Percentiles rank a stretch among this genome's conserved stretches.
phyloP scores from a whole-genome alignment of 495 filamentous ascomycete genomes.

The Penicillium parvum region DNA sequence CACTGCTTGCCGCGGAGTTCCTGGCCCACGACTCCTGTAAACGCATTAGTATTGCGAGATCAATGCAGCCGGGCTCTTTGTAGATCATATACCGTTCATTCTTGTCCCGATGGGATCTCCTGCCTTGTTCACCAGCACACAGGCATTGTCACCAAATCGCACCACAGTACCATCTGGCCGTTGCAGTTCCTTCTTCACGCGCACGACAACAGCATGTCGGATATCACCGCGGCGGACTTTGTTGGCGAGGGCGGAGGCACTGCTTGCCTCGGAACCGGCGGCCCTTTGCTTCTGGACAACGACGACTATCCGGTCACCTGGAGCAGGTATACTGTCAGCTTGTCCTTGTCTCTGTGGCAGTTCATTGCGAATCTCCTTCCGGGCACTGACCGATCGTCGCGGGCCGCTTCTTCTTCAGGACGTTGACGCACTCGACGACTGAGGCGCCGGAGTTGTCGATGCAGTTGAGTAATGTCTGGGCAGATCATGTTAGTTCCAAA shows the following conservation, averaged over 20 bases:
- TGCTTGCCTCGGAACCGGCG: slow-evolving; percentile 60
- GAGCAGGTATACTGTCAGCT: too few species aligned
- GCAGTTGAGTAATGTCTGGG: slow-evolving; percentile 96
- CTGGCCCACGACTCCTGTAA: slow-evolving; percentile 70
- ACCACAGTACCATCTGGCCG: slow-evolving; percentile 84
- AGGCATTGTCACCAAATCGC: slow-evolving; percentile 96
- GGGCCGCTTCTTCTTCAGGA: slow-evolving; percentile 82
- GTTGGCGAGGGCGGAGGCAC: slow-evolving; percentile 61
- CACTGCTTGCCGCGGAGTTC: slow-evolving; percentile 87
- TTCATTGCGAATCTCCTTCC: too few species aligned
- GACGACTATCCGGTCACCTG: slow-evolving; percentile 94
- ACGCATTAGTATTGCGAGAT: slow-evolving; percentile 25
- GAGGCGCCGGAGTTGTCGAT: slow-evolving; percentile 99
- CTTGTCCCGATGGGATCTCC: slow-evolving; percentile 93
- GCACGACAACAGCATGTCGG: slow-evolving; percentile 91
- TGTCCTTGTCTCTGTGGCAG: too few species aligned
- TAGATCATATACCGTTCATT: slow-evolving; percentile 63
- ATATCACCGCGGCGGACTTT: slow-evolving; percentile 97
- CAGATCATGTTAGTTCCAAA: not conserved
- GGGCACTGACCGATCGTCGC: slow-evolving; percentile 77
- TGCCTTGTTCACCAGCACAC: slow-evolving; percentile 93
- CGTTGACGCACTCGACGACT: slow-evolving; percentile 91
- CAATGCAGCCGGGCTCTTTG: not conserved
- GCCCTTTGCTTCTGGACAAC: slow-evolving; percentile 94
- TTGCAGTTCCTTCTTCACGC: slow-evolving; percentile 80